Conservation (phyloP, 306 rosid genomes). For the Morella rubra region DNA sequence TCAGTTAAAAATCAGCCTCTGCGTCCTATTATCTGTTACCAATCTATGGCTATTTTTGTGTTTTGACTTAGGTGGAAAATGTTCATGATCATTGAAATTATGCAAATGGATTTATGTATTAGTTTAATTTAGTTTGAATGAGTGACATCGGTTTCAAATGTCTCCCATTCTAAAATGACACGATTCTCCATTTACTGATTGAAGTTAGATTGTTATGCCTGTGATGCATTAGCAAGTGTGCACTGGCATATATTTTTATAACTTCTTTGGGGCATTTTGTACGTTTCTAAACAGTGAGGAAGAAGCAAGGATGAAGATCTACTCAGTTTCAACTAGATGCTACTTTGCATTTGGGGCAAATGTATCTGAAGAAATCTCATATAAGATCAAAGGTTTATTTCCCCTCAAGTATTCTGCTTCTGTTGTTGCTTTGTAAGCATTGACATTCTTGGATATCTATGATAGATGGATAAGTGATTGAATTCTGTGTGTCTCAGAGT, state of each 20-base stretch:
- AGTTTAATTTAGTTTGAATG: not conserved
- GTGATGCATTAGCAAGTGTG: not conserved
- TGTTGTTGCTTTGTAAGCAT: not conserved
- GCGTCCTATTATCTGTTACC: not conserved
- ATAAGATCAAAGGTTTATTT: constrained; percentile 68
- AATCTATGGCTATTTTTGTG: not conserved
- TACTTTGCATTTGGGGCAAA: constrained; percentile 92
- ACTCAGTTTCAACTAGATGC: constrained; percentile 89
- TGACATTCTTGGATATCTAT: not conserved
- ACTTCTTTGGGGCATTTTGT: not conserved
- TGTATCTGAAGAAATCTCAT: constrained; percentile 76
- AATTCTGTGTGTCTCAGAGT: constrained; percentile 42
- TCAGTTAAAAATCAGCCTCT: no score
- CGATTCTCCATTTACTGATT: not conserved
- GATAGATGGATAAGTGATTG: not conserved
- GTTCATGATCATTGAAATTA: not conserved
- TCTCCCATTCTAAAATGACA: not conserved
- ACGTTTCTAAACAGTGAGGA: constrained; percentile 58
- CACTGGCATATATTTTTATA: not conserved
- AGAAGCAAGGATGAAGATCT: constrained; percentile 89
- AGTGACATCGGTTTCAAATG: not conserved
- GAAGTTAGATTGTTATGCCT: not conserved
- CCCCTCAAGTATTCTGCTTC: not conserved
- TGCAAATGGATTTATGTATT: not conserved
- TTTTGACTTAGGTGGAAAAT: not conserved